Evolutionary conservation across 139 green algal genomes (phyloP).

Genomic region (Coelastrella sp.): DNA sequence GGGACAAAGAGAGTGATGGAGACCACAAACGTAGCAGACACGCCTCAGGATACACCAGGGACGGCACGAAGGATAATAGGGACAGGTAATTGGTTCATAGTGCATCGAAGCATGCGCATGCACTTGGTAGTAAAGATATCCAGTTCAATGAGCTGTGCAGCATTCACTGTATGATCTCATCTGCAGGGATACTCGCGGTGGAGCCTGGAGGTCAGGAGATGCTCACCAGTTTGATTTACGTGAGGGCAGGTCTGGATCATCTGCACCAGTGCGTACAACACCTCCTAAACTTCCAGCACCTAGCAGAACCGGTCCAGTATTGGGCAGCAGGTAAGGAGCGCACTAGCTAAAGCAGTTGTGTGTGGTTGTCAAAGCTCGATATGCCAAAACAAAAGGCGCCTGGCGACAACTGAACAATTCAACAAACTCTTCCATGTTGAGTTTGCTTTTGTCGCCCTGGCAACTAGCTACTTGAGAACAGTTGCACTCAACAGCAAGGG

Average conservation of each 20-base stretch:
- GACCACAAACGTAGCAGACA: constrained; percentile 5
- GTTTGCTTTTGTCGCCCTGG: no score
- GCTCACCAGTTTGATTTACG: background rate
- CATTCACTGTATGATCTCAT: no score
- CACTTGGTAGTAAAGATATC: background rate
- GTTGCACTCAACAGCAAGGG: no score
- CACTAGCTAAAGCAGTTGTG: background rate
- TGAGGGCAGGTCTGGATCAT: background rate
- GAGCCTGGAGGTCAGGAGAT: constrained; percentile 1
- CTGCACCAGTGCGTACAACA: background rate
- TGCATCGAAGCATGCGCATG: background rate
- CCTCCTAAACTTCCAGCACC: constrained; percentile 14
- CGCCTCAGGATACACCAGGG: background rate
- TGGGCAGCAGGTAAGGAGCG: constrained; percentile 7
- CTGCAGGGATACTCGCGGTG: background rate
- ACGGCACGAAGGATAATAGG: background rate
- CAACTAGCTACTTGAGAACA: no score
- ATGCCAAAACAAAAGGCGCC: no score
- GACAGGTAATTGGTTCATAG: constrained; percentile 4
- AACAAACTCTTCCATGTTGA: no score
- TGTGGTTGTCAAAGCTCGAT: no score
- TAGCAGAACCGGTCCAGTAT: background rate
- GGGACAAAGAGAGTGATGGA: background rate
- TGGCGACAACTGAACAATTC: no score
- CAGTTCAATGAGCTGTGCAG: background rate